Conservation (phyloP, 495 filamentous ascomycete genomes). For the Penicillium verhagenii region DNA sequence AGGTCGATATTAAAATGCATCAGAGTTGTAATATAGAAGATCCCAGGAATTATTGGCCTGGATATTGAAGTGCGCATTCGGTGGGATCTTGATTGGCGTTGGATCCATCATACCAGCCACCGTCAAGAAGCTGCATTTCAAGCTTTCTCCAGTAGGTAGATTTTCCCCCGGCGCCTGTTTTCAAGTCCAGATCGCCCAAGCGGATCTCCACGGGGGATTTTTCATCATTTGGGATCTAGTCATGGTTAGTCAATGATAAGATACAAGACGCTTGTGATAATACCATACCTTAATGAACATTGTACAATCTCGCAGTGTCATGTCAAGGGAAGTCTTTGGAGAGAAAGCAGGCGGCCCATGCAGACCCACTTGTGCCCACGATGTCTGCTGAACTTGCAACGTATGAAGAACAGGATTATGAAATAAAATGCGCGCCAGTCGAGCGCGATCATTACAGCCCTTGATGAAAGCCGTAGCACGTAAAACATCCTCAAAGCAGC, state of each 20-base stretch:
- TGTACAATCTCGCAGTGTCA: slow-evolving; percentile 89
- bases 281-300: slow-evolving; percentile 67
- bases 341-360: slow-evolving; percentile 32
- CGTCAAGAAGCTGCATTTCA: slow-evolving; percentile 61
- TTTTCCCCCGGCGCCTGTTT: slow-evolving; percentile 68
- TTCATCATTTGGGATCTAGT: slow-evolving; percentile 30
- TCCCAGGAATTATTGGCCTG: neutral
- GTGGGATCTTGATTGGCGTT: slow-evolving; percentile 26
- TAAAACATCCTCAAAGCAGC: slow-evolving; percentile 36
- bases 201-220: slow-evolving; percentile 61
- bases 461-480: slow-evolving; percentile 37
- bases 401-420: slow-evolving; percentile 36
- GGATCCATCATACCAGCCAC: slow-evolving; percentile 69
- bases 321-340: slow-evolving; percentile 53
- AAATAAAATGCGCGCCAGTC: slow-evolving; percentile 38
- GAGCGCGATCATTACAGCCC: slow-evolving; percentile 34
- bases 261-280: neutral
- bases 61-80: slow-evolving; percentile 30
- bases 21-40: neutral
- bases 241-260: neutral
- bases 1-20: neutral
- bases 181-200: slow-evolving; percentile 85
- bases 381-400: slow-evolving; percentile 35
- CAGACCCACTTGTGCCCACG: slow-evolving; percentile 36
- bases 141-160: slow-evolving; percentile 66